Conservation (phyloP, 495 filamentous ascomycete species). For the Neurospora sublineolata region DNA sequence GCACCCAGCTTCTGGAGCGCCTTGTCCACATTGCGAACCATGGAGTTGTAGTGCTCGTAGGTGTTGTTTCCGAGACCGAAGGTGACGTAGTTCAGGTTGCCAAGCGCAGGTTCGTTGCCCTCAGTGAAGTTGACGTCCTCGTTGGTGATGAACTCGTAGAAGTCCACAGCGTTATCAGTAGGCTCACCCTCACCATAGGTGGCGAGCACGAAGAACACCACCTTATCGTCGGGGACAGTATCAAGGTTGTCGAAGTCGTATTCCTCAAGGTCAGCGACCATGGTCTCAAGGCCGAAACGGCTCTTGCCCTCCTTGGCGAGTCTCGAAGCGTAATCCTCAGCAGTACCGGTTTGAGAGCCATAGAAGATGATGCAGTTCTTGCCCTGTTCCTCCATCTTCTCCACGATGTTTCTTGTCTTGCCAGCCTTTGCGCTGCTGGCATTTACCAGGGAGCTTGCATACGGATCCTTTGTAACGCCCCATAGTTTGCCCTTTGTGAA, state of each 20-base stretch:
- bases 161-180: constrained; percentile 97
- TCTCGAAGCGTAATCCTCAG: constrained; percentile 96
- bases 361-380: constrained; percentile 99
- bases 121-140: constrained; percentile 76
- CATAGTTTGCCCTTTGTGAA: constrained; percentile 95
- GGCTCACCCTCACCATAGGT: constrained; percentile 98
- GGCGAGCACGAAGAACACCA: constrained; percentile 89
- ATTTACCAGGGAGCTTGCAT: constrained; percentile 55
- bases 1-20: constrained; percentile 72
- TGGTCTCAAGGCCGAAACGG: constrained; percentile 91
- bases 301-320: constrained; percentile 95
- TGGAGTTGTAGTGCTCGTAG: constrained; percentile 98
- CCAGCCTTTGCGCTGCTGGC: constrained; percentile 69
- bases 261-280: constrained; percentile 96
- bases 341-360: constrained; percentile 95
- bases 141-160: constrained; percentile 87
- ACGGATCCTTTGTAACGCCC: constrained; percentile 79
- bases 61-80: constrained; percentile 98
- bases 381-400: constrained; percentile 89
- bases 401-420: constrained; percentile 81
- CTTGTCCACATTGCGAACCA: constrained; percentile 84
- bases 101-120: constrained; percentile 64
- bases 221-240: constrained; percentile 73
- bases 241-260: constrained; percentile 97
- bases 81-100: constrained; percentile 80